Conservation (phyloP, 1,284 basidiomycete species). For the Sporisorium exsertum region DNA sequence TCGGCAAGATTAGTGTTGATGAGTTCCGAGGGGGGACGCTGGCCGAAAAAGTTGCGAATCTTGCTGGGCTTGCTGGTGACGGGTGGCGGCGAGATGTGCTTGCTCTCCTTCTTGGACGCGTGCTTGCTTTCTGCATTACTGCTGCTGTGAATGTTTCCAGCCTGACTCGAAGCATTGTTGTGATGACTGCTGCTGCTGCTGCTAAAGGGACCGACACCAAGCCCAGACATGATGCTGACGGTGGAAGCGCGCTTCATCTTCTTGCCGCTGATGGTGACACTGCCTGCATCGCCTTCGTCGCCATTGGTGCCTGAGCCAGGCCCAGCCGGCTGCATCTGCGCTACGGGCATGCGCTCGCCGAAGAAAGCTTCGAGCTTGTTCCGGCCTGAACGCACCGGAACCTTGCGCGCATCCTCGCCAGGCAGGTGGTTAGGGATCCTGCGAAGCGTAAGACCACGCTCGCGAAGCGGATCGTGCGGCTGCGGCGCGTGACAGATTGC, state of each 20-base stretch:
- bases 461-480: constrained; percentile 80
- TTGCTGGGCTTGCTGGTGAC: constrained; percentile 68
- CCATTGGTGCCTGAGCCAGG: constrained; percentile 64
- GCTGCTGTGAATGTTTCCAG: constrained; percentile 1
- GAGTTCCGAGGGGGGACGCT: constrained; percentile 94
- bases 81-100: constrained; percentile 17
- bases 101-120: constrained; percentile 30
- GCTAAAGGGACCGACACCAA: constrained; percentile 71
- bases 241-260: constrained; percentile 91
- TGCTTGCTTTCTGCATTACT: constrained; percentile 15
- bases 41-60: constrained; percentile 96
- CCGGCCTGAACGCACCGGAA: constrained; percentile 35
- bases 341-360: constrained; percentile 72
- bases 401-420: constrained; percentile 41
- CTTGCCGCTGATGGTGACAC: constrained; percentile 71
- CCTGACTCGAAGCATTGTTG: constrained; percentile 9
- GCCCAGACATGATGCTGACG: constrained; percentile 90
- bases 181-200: constrained; percentile 15
- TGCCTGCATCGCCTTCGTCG: constrained; percentile 48
- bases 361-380: constrained; percentile 75
- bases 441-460: constrained; percentile 81
- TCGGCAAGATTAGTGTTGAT: constrained; percentile 96
- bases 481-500: constrained; percentile 86
- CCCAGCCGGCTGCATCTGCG: constrained; percentile 54
- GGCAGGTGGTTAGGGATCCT: constrained; percentile 53